Evolutionary conservation across 495 filamentous ascomycete genomes (phyloP).

Genomic region (Lasiosphaeria miniovina): DNA sequence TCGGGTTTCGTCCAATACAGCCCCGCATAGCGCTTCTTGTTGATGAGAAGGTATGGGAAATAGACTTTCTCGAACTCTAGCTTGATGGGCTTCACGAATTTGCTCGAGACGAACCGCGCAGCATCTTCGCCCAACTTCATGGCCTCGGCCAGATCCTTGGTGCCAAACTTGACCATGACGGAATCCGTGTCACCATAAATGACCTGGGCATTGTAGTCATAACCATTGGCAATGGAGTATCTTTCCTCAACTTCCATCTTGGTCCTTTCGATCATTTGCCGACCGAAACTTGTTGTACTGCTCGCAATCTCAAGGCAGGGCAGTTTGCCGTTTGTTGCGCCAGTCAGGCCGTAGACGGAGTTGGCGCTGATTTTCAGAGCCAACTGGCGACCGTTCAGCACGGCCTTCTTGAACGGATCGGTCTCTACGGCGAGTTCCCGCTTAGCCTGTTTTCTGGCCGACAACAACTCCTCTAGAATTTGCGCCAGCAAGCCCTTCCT

Average conservation of each 20-base stretch:
- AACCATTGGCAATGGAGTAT: slow-evolving; percentile 92
- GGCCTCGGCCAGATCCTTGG: slow-evolving; percentile 72
- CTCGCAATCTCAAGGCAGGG: slow-evolving; percentile 94
- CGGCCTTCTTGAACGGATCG: slow-evolving; percentile 95
- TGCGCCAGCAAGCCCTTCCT: slow-evolving; percentile 91
- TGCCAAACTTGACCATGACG: slow-evolving; percentile 99
- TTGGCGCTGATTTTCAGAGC: slow-evolving; percentile 97
- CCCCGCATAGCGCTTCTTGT: slow-evolving; percentile 98
- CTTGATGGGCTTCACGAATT: slow-evolving; percentile 95
- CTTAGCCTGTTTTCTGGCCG: slow-evolving; percentile 90
- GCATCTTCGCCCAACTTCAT: slow-evolving; percentile 96
- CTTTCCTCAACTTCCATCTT: slow-evolving; percentile 85
- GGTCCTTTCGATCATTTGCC: slow-evolving; percentile 98
- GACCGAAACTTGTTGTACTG: slow-evolving; percentile 91
- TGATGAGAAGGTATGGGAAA: slow-evolving; percentile 96
- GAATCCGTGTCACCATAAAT: slow-evolving; percentile 99
- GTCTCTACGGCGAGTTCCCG: slow-evolving; percentile 87
- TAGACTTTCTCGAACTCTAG: slow-evolving; percentile 99
- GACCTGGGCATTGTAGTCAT: slow-evolving; percentile 88
- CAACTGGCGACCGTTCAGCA: slow-evolving; percentile 94
- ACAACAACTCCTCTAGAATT: slow-evolving; percentile 89
- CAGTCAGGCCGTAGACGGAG: slow-evolving; percentile 96
- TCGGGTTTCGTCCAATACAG: slow-evolving; percentile 93
- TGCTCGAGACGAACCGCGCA: slow-evolving; percentile 77
- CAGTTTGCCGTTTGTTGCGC: slow-evolving; percentile 91